These are phyloP conservation scores for Leccinum subtestaceum DNA, from an alignment of 768 basidiomycete genomes.

Conservation along the genomic window DNA sequence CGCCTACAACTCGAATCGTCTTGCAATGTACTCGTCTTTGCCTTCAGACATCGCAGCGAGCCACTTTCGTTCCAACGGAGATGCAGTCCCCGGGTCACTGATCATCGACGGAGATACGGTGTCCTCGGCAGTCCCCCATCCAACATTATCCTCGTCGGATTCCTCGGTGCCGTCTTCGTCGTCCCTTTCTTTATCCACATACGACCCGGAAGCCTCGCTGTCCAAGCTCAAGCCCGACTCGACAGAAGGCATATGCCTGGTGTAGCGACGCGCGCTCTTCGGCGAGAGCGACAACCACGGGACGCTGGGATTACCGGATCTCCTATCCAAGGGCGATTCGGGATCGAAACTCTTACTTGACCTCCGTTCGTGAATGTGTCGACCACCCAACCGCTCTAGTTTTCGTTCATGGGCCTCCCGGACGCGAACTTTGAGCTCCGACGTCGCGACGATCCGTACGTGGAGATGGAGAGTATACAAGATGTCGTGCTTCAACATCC, in stretches of 20 bases:
- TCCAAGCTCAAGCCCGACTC: slow-evolving; percentile 40
- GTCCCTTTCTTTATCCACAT: slow-evolving; percentile 33
- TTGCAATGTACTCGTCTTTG: slow-evolving; percentile 65
- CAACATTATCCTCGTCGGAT: slow-evolving; percentile 45
- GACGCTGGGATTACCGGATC: slow-evolving; percentile 20
- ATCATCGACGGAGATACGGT: slow-evolving; percentile 64
- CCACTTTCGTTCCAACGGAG: slow-evolving; percentile 77
- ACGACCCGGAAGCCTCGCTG: slow-evolving; percentile 36
- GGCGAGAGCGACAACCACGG: slow-evolving; percentile 58
- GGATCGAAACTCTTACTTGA: slow-evolving; percentile 18
- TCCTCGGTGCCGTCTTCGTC: slow-evolving; percentile 36
- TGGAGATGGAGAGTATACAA: slow-evolving; percentile 82
- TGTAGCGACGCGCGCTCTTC: slow-evolving; percentile 45
- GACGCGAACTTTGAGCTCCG: slow-evolving; percentile 72
- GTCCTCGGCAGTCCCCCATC: slow-evolving; percentile 50
- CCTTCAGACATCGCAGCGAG: slow-evolving; percentile 87
- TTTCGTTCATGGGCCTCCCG: slow-evolving; percentile 41
- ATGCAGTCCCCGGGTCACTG: slow-evolving; percentile 78
- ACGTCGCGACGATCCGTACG: slow-evolving; percentile 78
- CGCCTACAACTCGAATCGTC: slow-evolving; percentile 75
- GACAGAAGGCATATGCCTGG: slow-evolving; percentile 43
- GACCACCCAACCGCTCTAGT: slow-evolving; percentile 28
- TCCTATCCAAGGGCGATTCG: slow-evolving; percentile 19
- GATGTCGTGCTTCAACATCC: slow-evolving; percentile 88
- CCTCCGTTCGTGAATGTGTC: slow-evolving; percentile 22